Evolutionary conservation across 306 rosid species (phyloP).

Genomic region (Fragaria nilgerrensis): DNA sequence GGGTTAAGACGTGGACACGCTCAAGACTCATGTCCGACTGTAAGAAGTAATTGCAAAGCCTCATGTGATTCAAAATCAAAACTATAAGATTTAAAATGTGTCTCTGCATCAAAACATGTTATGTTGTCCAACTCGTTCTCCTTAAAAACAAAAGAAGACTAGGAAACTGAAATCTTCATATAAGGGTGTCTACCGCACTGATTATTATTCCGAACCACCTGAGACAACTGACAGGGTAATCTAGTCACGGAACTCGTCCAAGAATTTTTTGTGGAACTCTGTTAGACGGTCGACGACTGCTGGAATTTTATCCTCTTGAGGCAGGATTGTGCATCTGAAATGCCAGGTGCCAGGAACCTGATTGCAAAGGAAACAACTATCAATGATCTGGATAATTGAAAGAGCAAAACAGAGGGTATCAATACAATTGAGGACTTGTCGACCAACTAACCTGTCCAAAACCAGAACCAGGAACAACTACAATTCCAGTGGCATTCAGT

Average conservation of each 20-base stretch:
- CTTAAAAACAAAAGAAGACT: not conserved
- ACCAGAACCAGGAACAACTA: slow-evolving; percentile 90
- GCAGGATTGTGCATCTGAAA: slow-evolving; percentile 92
- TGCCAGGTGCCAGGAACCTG: slow-evolving; percentile 98
- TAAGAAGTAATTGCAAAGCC: not conserved
- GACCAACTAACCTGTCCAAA: slow-evolving; percentile 78
- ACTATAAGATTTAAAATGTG: not conserved
- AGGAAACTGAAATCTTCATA: not conserved
- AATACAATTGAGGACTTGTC: not conserved
- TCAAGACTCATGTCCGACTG: not conserved
- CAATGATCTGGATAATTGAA: not conserved
- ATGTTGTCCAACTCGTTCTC: slow-evolving; percentile 9
- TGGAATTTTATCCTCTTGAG: slow-evolving; percentile 96
- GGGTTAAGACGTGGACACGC: not conserved
- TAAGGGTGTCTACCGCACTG: not conserved
- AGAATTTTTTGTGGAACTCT: slow-evolving; percentile 72
- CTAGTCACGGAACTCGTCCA: slow-evolving; percentile 69
- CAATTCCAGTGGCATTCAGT: slow-evolving; percentile 82
- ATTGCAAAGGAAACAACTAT: slow-evolving; percentile 1
- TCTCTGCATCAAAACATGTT: not conserved
- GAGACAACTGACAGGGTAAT: not conserved
- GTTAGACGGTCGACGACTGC: slow-evolving; percentile 69
- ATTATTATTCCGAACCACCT: slow-evolving; percentile 11
- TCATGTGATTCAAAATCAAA: not conserved
- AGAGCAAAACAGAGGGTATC: not conserved